Base-by-base conservation (phyloP, 805 yeast genomes). In the Yamadazyma insecticola region DNA sequence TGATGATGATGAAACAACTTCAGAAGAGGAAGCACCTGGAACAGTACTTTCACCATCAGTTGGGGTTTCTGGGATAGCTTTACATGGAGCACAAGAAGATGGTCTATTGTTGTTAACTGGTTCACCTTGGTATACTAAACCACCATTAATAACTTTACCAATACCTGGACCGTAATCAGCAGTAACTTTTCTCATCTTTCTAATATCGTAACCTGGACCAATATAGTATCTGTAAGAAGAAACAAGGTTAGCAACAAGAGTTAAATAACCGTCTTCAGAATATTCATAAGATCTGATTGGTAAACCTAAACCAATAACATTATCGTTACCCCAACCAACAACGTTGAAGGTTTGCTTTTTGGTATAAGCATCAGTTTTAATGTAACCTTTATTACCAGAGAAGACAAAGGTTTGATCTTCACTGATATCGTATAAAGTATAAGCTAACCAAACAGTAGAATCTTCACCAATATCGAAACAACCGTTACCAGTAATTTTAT, bases 321-420 rank as follows among this genome's bases (percentile, higher is more conserved):
- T 53, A n/a, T 54, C 54, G 29, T 42, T 41, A 33, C 60, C 60
- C 37, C 43, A 54, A 13, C 57, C 57, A 16, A 46, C 45, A 29
- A 53, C 54, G 2, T 41, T 43, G 38, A 40, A 43, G 18, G 48
- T 40, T 34, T 47, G 51, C 5, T 36, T 18, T n/a, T 32, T 27
- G 27, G 39, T 40, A 29, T 44, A 40, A 22, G 53, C 48, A 21
- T 44, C 36, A 8, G 31, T 43, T 28, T 29, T 34, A 14, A 45
- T 29, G 28, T 26, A 29, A 28, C 50, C 46, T 7, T 29, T 22
- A 10, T 33, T 16, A 28, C 40, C 26, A 24, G 41, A 34, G 32
- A 50, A 41, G 32, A 42, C 34, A 24, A 50, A 33, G 8, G 38
- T 37, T 41, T 47, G 51, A 13, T 36, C 35, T 3, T 15, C 19